Evolutionary conservation across 495 filamentous ascomycete genomes (phyloP).

Genomic region (Friedmanniomyces simplex): DNA sequence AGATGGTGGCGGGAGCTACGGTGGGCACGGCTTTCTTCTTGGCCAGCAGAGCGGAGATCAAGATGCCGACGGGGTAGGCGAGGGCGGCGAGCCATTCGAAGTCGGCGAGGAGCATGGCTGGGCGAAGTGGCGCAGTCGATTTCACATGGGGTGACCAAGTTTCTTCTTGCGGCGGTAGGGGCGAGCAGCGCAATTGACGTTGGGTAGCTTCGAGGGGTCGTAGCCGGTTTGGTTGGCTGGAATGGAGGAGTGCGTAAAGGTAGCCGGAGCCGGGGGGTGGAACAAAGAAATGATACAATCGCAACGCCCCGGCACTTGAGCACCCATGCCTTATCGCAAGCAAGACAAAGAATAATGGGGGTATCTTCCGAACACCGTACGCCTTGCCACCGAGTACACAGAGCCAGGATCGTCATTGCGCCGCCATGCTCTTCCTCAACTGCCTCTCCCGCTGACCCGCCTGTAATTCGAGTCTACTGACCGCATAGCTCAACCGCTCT

Average conservation of each 20-base stretch:
- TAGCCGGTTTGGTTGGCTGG: too few species aligned
- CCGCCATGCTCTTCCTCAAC: constrained; percentile 69
- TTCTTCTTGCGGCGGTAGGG: background rate
- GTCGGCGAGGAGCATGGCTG: background rate
- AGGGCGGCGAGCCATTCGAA: background rate
- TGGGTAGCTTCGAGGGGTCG: too few species aligned
- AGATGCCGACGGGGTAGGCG: background rate
- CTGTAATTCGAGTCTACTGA: constrained; percentile 62
- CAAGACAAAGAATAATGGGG: background rate
- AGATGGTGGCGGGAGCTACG: background rate
- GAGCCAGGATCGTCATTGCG: constrained; percentile 28
- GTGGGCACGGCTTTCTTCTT: background rate
- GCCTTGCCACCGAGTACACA: background rate
- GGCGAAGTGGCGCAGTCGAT: too few species aligned
- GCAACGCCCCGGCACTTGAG: too few species aligned
- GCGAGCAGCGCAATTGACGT: too few species aligned
- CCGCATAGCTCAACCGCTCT: constrained; percentile 65
- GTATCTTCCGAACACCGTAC: background rate
- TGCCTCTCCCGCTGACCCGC: constrained; percentile 54
- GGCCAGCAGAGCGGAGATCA: background rate
- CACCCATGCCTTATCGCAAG: too few species aligned
- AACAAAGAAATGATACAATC: too few species aligned
- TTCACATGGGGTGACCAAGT: too few species aligned
- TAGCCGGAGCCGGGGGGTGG: too few species aligned
- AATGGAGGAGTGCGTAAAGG: too few species aligned